Evolutionary conservation across 2,329 filamentous ascomycete species (phyloP).

Genomic region (Claviceps pusilla): DNA sequence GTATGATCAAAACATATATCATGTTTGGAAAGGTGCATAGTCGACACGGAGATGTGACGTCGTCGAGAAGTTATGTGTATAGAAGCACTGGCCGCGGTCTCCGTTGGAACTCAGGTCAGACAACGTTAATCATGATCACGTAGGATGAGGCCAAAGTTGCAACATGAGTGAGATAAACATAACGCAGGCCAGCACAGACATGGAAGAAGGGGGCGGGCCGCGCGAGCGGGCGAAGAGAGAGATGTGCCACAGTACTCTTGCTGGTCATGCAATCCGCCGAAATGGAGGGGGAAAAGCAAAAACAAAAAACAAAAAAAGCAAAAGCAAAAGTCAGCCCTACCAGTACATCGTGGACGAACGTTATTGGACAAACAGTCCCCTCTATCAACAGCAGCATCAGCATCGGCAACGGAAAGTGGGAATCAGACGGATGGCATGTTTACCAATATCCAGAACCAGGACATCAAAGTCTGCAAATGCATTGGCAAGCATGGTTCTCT

Average conservation of each 20-base stretch:
- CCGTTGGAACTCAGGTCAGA: neutral
- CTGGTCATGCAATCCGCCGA: neutral
- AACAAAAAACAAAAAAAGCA: neutral
- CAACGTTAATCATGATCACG: neutral
- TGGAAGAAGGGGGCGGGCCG: neutral
- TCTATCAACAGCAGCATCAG: conserved; percentile 31
- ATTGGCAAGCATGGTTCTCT: conserved; percentile 4
- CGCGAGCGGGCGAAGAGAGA: neutral
- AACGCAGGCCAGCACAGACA: neutral
- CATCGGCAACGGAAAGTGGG: neutral
- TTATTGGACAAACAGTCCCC: conserved; percentile 70
- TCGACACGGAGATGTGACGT: neutral
- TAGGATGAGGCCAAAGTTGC: neutral
- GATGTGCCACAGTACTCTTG: neutral
- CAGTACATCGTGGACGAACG: conserved; percentile 69
- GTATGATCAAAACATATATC: neutral
- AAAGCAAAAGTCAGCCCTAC: conserved; percentile 36
- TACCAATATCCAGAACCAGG: conserved; percentile 24
- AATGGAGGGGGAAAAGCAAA: neutral
- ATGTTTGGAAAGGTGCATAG: neutral
- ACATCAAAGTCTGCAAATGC: conserved; percentile 17
- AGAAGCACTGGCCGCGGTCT: neutral
- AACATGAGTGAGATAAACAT: neutral
- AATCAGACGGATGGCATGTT: conserved; percentile 4
- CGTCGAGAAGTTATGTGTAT: neutral